phyloP scores from a whole-genome alignment of 495 filamentous ascomycete genomes.

The Neurospora sp. region DNA sequence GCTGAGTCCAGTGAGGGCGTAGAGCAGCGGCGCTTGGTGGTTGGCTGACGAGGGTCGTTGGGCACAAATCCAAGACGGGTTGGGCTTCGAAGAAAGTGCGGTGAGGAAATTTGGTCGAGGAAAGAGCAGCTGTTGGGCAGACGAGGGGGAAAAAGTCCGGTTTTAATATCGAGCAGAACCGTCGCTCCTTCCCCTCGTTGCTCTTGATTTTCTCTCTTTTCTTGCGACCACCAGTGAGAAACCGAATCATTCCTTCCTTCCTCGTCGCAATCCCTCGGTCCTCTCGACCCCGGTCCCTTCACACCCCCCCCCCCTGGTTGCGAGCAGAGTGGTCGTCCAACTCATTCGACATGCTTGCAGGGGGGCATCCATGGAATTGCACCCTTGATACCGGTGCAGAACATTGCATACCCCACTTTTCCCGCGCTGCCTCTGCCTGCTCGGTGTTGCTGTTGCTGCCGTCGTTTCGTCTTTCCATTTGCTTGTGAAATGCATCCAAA shows the following conservation, averaged over 20 bases:
- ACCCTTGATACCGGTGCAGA: not conserved
- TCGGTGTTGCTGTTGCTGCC: not conserved
- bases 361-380: not conserved
- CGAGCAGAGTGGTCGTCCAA: not conserved
- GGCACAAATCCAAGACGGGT: slow-evolving; percentile 34
- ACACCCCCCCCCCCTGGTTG: not conserved
- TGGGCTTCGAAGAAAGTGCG: slow-evolving; percentile 33
- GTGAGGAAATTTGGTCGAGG: slow-evolving; percentile 18
- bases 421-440: not conserved
- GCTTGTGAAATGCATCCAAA: not conserved
- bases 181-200: slow-evolving; percentile 3
- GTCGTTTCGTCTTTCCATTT: not conserved
- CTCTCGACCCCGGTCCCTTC: not conserved
- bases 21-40: not conserved
- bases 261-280: slow-evolving; percentile 6
- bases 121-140: slow-evolving; percentile 37
- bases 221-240: not conserved
- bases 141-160: slow-evolving; percentile 33
- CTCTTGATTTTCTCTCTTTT: not conserved
- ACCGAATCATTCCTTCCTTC: not conserved
- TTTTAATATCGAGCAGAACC: slow-evolving; percentile 32
- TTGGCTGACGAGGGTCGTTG: slow-evolving; percentile 18
- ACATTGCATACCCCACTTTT: slow-evolving; percentile 11
- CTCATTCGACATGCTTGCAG: not conserved
- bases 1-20: not conserved